phyloP scores from a whole-genome alignment of 2,329 filamentous ascomycete species.

The Pseudogymnoascus sp. region DNA sequence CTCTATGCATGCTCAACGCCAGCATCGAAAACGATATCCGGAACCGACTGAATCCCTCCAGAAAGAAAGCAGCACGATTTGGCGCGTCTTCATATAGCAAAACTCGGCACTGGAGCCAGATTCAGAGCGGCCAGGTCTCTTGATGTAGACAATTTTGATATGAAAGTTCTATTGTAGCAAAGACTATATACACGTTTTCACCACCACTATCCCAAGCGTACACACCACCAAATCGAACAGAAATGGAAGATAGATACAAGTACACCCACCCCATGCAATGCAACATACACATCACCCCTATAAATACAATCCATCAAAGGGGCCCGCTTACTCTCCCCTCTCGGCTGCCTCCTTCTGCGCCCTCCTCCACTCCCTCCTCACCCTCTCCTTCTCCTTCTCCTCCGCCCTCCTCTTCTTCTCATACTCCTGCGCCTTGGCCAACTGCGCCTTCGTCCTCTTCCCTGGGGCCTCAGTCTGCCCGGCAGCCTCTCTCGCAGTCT shows the following conservation, averaged over 20 bases:
- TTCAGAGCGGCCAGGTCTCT: not conserved
- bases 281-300: constrained; percentile 2
- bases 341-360: constrained; percentile 12
- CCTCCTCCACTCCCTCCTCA: constrained; percentile 10
- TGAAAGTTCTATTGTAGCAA: constrained; percentile 4
- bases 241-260: constrained; percentile 6
- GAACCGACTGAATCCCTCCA: not conserved
- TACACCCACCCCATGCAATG: constrained; percentile 2
- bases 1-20: not conserved
- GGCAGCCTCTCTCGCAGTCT: constrained; percentile 28
- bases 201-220: not conserved
- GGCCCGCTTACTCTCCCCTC: not conserved
- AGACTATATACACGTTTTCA: not conserved
- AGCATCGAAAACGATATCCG: not conserved
- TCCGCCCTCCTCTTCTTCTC: constrained; percentile 19
- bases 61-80: not conserved
- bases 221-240: constrained; percentile 1
- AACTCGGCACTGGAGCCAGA: not conserved
- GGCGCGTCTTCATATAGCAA: not conserved
- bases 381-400: constrained; percentile 12
- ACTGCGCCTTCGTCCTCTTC: constrained; percentile 14
- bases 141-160: not conserved
- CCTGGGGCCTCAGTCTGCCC: constrained; percentile 28
- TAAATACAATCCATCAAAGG: not conserved
- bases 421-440: constrained; percentile 16